Percentiles rank a stretch among this genome's conserved stretches.
These are phyloP conservation scores for Verticillium klebahnii DNA, from an alignment of 2,329 filamentous ascomycete genomes.

Conservation along the genomic window DNA sequence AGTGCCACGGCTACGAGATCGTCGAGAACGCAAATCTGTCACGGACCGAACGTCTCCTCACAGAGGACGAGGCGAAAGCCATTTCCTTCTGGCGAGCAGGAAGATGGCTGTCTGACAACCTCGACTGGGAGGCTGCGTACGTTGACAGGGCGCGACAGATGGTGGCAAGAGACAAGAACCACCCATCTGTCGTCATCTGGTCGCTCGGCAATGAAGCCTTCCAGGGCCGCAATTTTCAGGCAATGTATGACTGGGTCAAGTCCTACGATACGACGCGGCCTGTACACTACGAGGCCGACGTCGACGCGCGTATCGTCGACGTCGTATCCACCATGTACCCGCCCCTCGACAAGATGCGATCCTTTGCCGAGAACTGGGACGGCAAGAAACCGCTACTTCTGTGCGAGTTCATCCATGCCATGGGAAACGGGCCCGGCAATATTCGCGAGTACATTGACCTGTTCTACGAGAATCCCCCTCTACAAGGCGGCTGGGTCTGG, in stretches of 20 bases:
- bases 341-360: constrained; percentile 36
- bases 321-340: constrained; percentile 65
- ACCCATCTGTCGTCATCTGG: constrained; percentile 65
- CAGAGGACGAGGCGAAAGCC: no score
- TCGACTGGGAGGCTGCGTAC: constrained; percentile 59
- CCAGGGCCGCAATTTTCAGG: constrained; percentile 62
- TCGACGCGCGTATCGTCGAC: constrained; percentile 52
- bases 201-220: constrained; percentile 69
- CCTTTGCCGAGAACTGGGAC: constrained; percentile 30
- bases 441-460: constrained; percentile 63
- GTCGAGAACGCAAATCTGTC: constrained; percentile 19
- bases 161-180: constrained; percentile 55
- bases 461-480: constrained; percentile 46
- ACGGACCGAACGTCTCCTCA: no score
- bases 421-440: constrained; percentile 68
- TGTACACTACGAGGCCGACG: constrained; percentile 63
- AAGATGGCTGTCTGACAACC: constrained; percentile 54
- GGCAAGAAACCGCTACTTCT: constrained; percentile 53
- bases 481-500: constrained; percentile 63
- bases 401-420: constrained; percentile 55
- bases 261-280: constrained; percentile 50
- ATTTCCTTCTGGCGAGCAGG: constrained; percentile 25
- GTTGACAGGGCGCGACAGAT: constrained; percentile 62
- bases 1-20: constrained; percentile 46
- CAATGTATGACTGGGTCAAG: constrained; percentile 63